phyloP scores from a whole-genome alignment of 371 early-diverging fungal species.

The Umbelopsis sp. region DNA sequence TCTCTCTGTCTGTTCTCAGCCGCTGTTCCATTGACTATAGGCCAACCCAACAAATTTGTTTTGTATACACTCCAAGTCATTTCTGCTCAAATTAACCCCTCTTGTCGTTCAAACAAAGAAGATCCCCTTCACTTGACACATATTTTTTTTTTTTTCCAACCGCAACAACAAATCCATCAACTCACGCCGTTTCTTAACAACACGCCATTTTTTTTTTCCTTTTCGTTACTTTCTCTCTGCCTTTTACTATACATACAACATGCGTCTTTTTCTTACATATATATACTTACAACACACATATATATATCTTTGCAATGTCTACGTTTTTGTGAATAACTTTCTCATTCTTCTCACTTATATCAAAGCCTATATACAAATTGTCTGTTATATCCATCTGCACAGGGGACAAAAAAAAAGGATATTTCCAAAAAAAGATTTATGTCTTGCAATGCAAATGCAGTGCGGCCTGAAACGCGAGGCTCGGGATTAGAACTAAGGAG shows the following conservation, averaged over 20 bases:
- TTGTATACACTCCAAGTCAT: constrained; percentile 6
- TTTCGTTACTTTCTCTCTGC: neutral
- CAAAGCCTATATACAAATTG: constrained; percentile 19
- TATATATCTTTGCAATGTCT: constrained; percentile 12
- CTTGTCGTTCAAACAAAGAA: constrained; percentile 12
- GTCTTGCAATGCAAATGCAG: neutral
- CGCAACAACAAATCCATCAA: neutral
- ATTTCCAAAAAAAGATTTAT: neutral
- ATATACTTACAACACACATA: constrained; percentile 7
- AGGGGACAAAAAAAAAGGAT: neutral
- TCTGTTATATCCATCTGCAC: constrained; percentile 18
- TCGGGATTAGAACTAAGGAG: neutral
- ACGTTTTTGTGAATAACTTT: constrained; percentile 15
- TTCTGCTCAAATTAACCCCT: neutral
- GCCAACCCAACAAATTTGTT: neutral
- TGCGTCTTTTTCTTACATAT: constrained; percentile 3
- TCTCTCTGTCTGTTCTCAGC: neutral
- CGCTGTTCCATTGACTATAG: constrained; percentile 7
- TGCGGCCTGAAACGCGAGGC: neutral
- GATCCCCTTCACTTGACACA: constrained; percentile 16
- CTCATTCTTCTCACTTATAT: constrained; percentile 6
- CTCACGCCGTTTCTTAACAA: neutral
- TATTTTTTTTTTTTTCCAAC: neutral
- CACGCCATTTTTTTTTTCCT: neutral
- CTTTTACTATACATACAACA: constrained; percentile 16